A percentile compares a stretch with the other conserved stretches of the same genome.
These are phyloP conservation scores for Exsudoporus frostii DNA, from an alignment of 768 basidiomycete species.

Conservation along the genomic window DNA sequence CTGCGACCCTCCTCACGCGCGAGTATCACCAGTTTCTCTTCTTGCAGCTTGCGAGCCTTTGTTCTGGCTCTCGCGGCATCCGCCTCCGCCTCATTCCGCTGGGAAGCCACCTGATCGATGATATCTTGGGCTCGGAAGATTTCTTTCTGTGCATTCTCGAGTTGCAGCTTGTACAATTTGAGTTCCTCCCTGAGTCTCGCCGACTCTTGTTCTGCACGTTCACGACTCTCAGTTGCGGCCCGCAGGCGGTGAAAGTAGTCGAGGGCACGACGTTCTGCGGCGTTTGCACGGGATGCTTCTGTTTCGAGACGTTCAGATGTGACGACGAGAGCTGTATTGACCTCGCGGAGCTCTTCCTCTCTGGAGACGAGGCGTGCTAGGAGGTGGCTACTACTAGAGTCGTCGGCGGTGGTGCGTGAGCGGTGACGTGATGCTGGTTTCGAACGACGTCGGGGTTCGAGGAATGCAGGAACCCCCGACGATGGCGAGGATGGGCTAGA, in stretches of 20 bases:
- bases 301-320: conserved; percentile 35
- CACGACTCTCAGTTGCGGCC: conserved; percentile 38
- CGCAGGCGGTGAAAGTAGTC: conserved; percentile 44
- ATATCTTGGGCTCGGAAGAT: conserved; percentile 42
- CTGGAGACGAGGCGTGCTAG: conserved; percentile 28
- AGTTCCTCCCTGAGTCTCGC: conserved; percentile 41
- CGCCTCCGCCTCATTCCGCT: conserved; percentile 45
- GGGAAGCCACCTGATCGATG: conserved; percentile 40
- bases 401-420: conserved; percentile 26
- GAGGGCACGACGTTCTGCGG: conserved; percentile 46
- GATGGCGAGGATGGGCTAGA: conserved; percentile 28
- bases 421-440: conserved; percentile 28
- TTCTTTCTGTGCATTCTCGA: conserved; percentile 44
- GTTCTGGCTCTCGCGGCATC: conserved; percentile 43
- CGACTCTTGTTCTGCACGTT: conserved; percentile 37
- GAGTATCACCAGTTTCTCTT: conserved; percentile 38
- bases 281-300: conserved; percentile 41
- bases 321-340: conserved; percentile 27
- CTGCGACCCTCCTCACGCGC: conserved; percentile 44
- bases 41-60: conserved; percentile 41
- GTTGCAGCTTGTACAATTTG: conserved; percentile 43
- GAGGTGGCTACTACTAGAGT: conserved; percentile 29
- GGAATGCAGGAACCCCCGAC: conserved; percentile 16
- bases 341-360: conserved; percentile 32
- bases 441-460: conserved; percentile 19